phyloP scores from a whole-genome alignment of 2,329 filamentous ascomycete genomes.

The Pyrenochaeta sp. region DNA sequence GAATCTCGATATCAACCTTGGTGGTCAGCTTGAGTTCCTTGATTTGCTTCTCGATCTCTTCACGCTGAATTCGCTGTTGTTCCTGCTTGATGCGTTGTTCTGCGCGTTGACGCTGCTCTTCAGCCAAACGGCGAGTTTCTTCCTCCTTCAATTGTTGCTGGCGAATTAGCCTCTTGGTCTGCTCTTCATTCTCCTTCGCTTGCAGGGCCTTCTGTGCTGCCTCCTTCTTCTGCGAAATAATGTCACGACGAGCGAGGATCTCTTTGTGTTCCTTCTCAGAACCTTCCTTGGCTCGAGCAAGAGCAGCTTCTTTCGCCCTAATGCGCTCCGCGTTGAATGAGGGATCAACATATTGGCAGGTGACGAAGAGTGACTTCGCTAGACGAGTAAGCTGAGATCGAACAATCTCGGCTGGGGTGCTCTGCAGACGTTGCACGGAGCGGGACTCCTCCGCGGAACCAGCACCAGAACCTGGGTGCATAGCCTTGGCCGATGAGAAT shows the following conservation, averaged over 20 bases:
- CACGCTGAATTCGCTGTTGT: conserved; percentile 55
- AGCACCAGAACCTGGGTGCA: conserved; percentile 81
- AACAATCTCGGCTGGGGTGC: conserved; percentile 96
- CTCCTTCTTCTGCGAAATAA: conserved; percentile 98
- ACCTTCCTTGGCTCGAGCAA: conserved; percentile 82
- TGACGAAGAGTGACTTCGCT: conserved; percentile 88
- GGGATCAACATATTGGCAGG: conserved; percentile 95
- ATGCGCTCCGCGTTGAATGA: conserved; percentile 83
- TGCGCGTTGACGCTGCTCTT: conserved; percentile 92
- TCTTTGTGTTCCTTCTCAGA: conserved; percentile 92
- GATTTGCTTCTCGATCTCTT: conserved; percentile 79
- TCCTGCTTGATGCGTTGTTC: conserved; percentile 79
- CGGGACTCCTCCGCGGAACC: conserved; percentile 90
- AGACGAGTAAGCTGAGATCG: conserved; percentile 92
- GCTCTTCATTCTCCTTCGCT: conserved; percentile 90
- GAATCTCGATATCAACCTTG: conserved; percentile 86
- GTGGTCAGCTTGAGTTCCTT: conserved; percentile 92
- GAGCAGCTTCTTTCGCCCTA: conserved; percentile 79
- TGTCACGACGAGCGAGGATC: conserved; percentile 81
- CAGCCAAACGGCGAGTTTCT: conserved; percentile 86
- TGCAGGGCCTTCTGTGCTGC: conserved; percentile 89
- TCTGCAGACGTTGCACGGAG: conserved; percentile 93
- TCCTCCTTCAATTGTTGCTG: conserved; percentile 90
- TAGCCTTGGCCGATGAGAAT: conserved; percentile 94
- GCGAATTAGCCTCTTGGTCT: conserved; percentile 83